Evolutionary conservation across 1,284 basidiomycete genomes (phyloP), one percentile per base, ranked within the genome.

Genomic region (Cryptococcus hybrid): DNA sequence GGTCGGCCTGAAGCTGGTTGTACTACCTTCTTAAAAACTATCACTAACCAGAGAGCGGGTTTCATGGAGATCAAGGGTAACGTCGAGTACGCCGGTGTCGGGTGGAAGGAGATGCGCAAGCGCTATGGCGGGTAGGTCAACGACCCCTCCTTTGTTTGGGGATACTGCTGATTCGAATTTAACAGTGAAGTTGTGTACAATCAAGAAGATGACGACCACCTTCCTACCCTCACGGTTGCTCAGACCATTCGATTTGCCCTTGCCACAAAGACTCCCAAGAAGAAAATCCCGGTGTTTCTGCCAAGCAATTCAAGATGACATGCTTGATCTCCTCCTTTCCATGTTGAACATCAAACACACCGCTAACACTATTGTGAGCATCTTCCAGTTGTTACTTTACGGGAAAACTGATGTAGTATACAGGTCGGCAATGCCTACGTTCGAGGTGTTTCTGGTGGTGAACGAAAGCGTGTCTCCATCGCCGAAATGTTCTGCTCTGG

Each of bases 121-220:
- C 54, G 63, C 44, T 79, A 78, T 64, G 87, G 84, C 60, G 92
- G 73, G 61, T 70, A 56, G 63, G 71, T 71, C 0, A 36, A 30
- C 13, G 9, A 18, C 35, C 11, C 7, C 35, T 5, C 45, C 44
- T 53, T 45, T 46, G 9, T 30, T 30, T 30, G 30, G 4, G 30
- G 3, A n/a, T 42, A 36, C 43, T 4, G 37, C 58, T 54, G 51
- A 55, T 40, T n/a, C 5, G 13, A 4, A 5, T 8, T 47, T 45
- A 30, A 12, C 56, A 70, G 91, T 51, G 91, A 94, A 76, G 88
- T 91, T 11, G 85, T 88, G 13, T 94, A 92, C 76, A 92, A 90
- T 67, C 65, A 79, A 61, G 81, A 83, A 68, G 85, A 88, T 61
- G 90, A 90, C 54, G 79, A 82, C 52, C 85, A 86, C 71, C 80